phyloP scores from a whole-genome alignment of 2,329 filamentous ascomycete genomes.

The Endoconidiophora polonica region DNA sequence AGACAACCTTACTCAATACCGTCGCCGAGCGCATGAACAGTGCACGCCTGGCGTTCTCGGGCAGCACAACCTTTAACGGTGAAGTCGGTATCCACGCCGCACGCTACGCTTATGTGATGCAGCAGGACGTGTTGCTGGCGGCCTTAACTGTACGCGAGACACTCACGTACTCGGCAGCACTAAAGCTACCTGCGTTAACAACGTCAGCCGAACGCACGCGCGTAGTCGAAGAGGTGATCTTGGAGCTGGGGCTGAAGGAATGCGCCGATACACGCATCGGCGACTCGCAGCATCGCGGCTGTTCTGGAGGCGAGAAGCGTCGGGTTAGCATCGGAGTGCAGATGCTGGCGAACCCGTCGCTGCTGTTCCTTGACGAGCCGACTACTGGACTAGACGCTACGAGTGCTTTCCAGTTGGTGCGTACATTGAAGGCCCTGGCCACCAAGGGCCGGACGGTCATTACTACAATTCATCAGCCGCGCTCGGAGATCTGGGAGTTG shows the following conservation, averaged over 20 bases:
- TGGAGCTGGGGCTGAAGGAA: conserved; percentile 60
- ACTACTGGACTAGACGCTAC: conserved; percentile 65
- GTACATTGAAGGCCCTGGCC: conserved; percentile 51
- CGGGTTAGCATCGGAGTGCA: conserved; percentile 64
- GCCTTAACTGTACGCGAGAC: conserved; percentile 64
- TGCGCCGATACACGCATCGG: conserved; percentile 62
- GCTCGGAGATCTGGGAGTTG: conserved; percentile 64
- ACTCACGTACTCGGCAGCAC: conserved; percentile 52
- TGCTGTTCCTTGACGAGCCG: conserved; percentile 64
- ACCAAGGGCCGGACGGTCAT: conserved; percentile 54
- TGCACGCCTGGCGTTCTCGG: conserved; percentile 32
- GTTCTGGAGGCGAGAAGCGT: conserved; percentile 64
- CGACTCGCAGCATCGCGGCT: conserved; percentile 53
- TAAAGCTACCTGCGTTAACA: conserved; percentile 49
- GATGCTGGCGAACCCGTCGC: conserved; percentile 60
- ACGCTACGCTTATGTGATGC: conserved; percentile 55
- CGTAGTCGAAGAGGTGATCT: conserved; percentile 60
- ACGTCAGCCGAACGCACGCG: conserved; percentile 38
- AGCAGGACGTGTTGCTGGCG: conserved; percentile 58
- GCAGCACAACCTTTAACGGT: conserved; percentile 45
- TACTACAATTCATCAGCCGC: conserved; percentile 60
- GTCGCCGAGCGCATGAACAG: conserved; percentile 53
- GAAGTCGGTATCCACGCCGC: conserved; percentile 34
- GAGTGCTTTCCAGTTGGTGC: conserved; percentile 56
- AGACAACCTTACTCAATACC: conserved; percentile 55